Evolutionary conservation across 169 alveolate genomes (phyloP).

Genomic region (Babesia ovis): DNA sequence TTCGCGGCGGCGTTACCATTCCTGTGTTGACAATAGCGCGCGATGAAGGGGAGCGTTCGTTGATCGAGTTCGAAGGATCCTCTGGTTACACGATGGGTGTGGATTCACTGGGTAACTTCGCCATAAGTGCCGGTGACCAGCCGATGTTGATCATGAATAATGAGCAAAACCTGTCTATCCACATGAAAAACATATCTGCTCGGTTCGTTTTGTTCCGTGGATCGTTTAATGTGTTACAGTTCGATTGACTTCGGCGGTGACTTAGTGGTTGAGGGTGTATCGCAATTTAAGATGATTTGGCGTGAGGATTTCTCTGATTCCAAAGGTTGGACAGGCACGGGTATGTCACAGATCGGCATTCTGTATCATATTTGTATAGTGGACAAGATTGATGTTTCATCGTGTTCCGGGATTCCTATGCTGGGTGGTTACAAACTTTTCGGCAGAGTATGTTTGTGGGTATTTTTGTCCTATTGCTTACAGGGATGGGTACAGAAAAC

Average conservation of each 20-base stretch:
- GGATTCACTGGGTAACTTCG: conserved; percentile 65
- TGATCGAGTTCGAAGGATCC: conserved; percentile 44
- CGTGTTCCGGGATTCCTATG: conserved; percentile 76
- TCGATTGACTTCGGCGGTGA: conserved; percentile 68
- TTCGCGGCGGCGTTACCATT: conserved; percentile 65
- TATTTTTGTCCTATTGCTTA: neutral
- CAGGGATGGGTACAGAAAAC: conserved; percentile 71
- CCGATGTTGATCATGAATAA: conserved; percentile 63
- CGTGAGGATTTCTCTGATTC: conserved; percentile 72
- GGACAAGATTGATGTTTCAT: conserved; percentile 66
- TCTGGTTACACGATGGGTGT: conserved; percentile 57
- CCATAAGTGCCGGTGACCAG: conserved; percentile 50
- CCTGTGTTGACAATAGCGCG: conserved; percentile 59
- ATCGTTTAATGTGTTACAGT: conserved; percentile 24
- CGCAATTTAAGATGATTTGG: conserved; percentile 75
- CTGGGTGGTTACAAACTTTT: conserved; percentile 74
- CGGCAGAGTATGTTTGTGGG: conserved; percentile 24
- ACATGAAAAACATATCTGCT: conserved; percentile 57
- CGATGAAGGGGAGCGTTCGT: conserved; percentile 24
- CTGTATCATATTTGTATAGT: conserved; percentile 12
- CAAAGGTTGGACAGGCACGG: conserved; percentile 77
- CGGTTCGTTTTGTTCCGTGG: conserved; percentile 4
- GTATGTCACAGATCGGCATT: conserved; percentile 14
- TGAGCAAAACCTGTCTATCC: conserved; percentile 57
- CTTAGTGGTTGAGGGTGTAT: conserved; percentile 62